Base-by-base conservation (phyloP, 176 grass and related monocot species). In the Aegilops umbellulata region DNA sequence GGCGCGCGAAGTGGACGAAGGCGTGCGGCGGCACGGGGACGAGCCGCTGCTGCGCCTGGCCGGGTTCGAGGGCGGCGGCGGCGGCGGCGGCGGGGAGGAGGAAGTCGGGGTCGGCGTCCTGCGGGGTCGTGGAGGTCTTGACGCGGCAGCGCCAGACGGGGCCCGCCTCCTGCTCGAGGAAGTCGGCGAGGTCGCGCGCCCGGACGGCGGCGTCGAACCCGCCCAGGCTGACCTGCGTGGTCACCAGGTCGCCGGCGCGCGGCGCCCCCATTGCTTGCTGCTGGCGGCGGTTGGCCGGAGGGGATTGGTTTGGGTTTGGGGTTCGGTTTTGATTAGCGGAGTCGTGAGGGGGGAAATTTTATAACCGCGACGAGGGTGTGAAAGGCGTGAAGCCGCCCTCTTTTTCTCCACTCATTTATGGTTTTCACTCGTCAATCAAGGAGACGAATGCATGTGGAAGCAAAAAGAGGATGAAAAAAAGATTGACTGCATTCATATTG, bases 121-220 rank as follows among this genome's bases (percentile, higher is more conserved):
- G 93, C 76, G 96, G 96, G 8, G 90, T 95, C 88, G 86, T 91
- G 64, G 93, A 95, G 23, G 83, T 90, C 93, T 98, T 98, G 77
- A 95, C 90, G 32, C 91, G 87, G 86, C 96, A 98, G 10, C 91
- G 96, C 96, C 96, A 98, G 62, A 95, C 92, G 86, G 76, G 77
- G 76, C 93, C 90, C 29, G 82, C 91, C 61, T 98, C 88, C 8
- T 36, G 1, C 87, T 94, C 93, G 25, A 98, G 38, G 81, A 90
- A 98, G 8, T 86, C 58, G 53, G 87, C 76, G 57, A 98, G 93
- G 1, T 88, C 34, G 51, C 80, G 38, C 29, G 93, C 95, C 10
- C 84, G 60, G 49, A 92, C 84, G 26, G 27, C 39, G 55, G 36
- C 65, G 22, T 89, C 91, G 55, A 98, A 98, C 16, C 93, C 95